These are phyloP conservation scores for Boletus sensibilis DNA, from an alignment of 768 basidiomycete genomes.

Conservation along the genomic window DNA sequence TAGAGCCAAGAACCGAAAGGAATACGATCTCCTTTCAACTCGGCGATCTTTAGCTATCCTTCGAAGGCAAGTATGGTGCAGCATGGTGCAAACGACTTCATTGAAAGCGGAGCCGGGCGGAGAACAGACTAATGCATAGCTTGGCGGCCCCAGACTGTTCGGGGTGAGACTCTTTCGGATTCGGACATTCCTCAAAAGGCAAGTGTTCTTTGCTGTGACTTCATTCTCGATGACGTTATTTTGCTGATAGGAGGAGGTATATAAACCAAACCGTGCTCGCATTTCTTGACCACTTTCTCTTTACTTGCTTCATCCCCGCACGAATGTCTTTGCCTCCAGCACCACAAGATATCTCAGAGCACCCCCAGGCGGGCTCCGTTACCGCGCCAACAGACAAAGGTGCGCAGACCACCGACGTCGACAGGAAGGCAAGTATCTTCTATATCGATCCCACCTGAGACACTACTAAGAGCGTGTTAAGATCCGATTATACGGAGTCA, in stretches of 20 bases:
- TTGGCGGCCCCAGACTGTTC: too few relatives aligned
- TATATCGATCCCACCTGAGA: neutral
- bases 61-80: neutral
- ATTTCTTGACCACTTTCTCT: neutral
- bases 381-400: slow-evolving; percentile 62
- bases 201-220: slow-evolving; percentile 1
- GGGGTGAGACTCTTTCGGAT: too few relatives aligned
- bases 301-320: neutral
- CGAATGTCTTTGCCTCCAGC: slow-evolving; percentile 69
- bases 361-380: slow-evolving; percentile 59
- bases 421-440: slow-evolving; percentile 56
- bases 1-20: too few relatives aligned
- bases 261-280: slow-evolving; percentile 5
- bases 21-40: too few relatives aligned
- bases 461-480: neutral
- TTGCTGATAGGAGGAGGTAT: slow-evolving; percentile 10
- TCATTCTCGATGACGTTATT: slow-evolving; percentile 15
- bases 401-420: slow-evolving; percentile 68
- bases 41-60: neutral
- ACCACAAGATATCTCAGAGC: slow-evolving; percentile 56
- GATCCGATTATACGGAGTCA: slow-evolving; percentile 77
- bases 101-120: neutral
- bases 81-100: too few relatives aligned
- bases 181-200: slow-evolving; percentile 8
- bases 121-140: too few relatives aligned